Evolutionary conservation across 768 basidiomycete genomes (phyloP).

Genomic region (Tulasnella sp.): DNA sequence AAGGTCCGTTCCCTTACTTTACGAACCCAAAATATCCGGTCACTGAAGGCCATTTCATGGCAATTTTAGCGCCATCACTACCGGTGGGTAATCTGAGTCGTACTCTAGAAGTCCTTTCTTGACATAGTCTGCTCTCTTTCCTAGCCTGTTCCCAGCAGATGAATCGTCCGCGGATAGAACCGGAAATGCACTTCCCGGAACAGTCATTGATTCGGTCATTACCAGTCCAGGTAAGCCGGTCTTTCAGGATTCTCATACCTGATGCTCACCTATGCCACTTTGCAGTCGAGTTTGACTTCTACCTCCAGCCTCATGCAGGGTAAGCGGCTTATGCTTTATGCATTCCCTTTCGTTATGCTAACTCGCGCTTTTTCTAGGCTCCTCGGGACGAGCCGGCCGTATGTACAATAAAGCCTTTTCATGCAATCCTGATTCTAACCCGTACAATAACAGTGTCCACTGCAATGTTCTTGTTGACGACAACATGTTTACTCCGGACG

Average conservation of each 20-base stretch:
- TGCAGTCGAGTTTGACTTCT: constrained; percentile 73
- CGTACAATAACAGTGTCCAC: neutral
- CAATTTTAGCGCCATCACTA: constrained; percentile 52
- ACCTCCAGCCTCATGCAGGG: constrained; percentile 72
- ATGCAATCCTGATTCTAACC: neutral
- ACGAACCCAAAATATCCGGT: no score
- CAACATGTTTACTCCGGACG: constrained; percentile 23
- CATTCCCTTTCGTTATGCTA: neutral
- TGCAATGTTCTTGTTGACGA: constrained; percentile 20
- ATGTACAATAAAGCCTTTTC: neutral
- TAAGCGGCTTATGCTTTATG: neutral
- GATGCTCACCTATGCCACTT: neutral
- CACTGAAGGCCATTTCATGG: neutral
- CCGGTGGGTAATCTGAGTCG: constrained; percentile 36
- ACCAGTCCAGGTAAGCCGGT: neutral
- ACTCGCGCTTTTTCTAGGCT: neutral
- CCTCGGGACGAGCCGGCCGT: constrained; percentile 18
- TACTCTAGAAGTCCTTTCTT: neutral
- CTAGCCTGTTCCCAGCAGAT: constrained; percentile 50
- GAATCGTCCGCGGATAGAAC: constrained; percentile 54
- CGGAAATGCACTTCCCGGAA: constrained; percentile 73
- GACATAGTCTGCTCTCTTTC: neutral
- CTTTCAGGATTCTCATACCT: no score
- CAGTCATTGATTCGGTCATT: constrained; percentile 59
- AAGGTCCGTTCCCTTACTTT: constrained; percentile 41